Evolutionary conservation across 2,329 filamentous ascomycete species (phyloP).

Genomic region (Paraphoma chrysanthemicola): DNA sequence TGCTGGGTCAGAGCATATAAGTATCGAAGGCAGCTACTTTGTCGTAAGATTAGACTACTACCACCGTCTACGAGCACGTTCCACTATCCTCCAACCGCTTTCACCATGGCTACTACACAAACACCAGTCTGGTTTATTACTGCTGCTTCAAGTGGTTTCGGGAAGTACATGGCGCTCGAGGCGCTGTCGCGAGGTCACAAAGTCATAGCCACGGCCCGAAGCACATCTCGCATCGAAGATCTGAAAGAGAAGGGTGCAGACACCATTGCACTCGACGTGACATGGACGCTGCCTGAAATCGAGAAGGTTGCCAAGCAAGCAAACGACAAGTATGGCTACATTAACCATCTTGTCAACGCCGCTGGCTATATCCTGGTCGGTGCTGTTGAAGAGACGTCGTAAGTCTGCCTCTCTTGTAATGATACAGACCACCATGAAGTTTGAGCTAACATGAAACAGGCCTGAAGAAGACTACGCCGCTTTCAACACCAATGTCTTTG

Average conservation of each 20-base stretch:
- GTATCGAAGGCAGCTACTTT: too few species aligned
- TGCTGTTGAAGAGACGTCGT: conserved; percentile 55
- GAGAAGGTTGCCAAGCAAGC: conserved; percentile 47
- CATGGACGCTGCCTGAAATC: conserved; percentile 42
- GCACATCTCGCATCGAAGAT: conserved; percentile 41
- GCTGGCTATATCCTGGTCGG: conserved; percentile 55
- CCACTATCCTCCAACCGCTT: neutral
- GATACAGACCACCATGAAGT: too few species aligned
- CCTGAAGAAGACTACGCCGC: conserved; percentile 49
- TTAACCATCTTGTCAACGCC: conserved; percentile 58
- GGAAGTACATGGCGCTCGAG: conserved; percentile 53
- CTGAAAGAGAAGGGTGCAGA: conserved; percentile 47
- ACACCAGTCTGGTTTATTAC: conserved; percentile 58
- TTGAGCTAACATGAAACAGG: conserved; percentile 32
- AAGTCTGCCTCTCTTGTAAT: conserved; percentile 20
- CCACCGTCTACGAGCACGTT: too few species aligned
- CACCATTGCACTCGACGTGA: conserved; percentile 52
- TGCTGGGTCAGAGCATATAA: too few species aligned
- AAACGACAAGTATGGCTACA: conserved; percentile 48
- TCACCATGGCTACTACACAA: conserved; percentile 8
- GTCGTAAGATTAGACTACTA: too few species aligned
- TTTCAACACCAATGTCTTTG: conserved; percentile 64
- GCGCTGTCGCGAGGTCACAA: conserved; percentile 54
- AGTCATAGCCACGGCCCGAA: conserved; percentile 59
- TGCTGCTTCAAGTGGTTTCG: conserved; percentile 57